Conservation (phyloP, 1,284 basidiomycete genomes). For the Ganoderma sp. region DNA sequence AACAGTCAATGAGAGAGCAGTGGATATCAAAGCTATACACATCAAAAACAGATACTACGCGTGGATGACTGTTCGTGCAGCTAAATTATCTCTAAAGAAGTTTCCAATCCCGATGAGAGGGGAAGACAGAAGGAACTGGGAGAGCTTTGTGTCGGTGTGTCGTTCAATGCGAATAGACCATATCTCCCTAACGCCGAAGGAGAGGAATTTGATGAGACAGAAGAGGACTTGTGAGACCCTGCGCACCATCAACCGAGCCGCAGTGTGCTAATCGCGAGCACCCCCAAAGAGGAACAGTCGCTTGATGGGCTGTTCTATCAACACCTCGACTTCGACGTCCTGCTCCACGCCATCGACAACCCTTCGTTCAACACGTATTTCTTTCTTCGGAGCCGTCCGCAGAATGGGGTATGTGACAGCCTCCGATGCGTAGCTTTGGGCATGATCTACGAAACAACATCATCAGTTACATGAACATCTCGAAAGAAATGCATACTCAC, state of each 20-base stretch:
- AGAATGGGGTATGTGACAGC: conserved; percentile 69
- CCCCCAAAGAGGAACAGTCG: conserved; percentile 57
- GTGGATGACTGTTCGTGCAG: no score
- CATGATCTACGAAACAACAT: conserved; percentile 51
- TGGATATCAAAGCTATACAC: no score
- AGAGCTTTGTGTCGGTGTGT: no score
- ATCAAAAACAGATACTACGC: no score
- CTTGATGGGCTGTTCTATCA: conserved; percentile 53
- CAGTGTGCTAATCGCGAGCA: conserved; percentile 23
- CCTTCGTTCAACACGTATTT: conserved; percentile 52
- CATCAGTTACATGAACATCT: conserved; percentile 22
- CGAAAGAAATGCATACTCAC: conserved; percentile 23
- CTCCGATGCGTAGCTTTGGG: conserved; percentile 71
- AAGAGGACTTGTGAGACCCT: no score
- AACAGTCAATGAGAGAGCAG: no score
- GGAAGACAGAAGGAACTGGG: no score
- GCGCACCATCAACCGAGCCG: background rate
- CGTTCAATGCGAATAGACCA: no score
- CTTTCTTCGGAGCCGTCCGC: conserved; percentile 58
- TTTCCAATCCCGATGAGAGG: no score
- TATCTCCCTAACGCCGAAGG: no score
- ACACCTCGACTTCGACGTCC: conserved; percentile 56
- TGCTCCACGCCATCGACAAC: conserved; percentile 59
- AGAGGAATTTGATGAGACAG: no score
- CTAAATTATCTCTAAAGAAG: no score